Evolutionary conservation across 176 grass and related monocot genomes (phyloP).

Genomic region (Melocanna baccifera): DNA sequence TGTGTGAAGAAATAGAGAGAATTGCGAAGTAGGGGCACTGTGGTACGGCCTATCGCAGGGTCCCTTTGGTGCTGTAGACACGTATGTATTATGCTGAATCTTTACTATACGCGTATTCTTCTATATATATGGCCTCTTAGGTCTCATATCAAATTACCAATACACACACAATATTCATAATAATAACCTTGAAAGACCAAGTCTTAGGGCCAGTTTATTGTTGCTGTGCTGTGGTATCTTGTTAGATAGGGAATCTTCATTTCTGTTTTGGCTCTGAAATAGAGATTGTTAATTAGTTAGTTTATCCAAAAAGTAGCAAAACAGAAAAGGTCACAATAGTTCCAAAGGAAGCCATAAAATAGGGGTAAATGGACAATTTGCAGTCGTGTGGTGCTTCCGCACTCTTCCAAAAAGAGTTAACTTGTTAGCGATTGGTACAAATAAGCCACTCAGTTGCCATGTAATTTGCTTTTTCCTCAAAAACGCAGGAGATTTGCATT

Average conservation of each 20-base stretch:
- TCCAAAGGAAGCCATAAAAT: background rate
- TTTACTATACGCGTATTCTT: too few relatives aligned
- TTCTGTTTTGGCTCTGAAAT: background rate
- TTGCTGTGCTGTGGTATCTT: background rate
- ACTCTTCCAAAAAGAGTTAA: background rate
- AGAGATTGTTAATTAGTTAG: background rate
- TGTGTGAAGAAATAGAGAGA: too few relatives aligned
- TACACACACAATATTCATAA: too few relatives aligned
- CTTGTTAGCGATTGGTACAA: background rate
- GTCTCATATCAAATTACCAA: too few relatives aligned
- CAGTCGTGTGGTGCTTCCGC: background rate
- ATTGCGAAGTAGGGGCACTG: too few relatives aligned
- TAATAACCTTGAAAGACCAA: background rate
- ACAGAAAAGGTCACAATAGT: background rate
- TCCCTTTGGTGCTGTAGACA: too few relatives aligned
- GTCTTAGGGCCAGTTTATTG: background rate
- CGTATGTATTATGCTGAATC: too few relatives aligned
- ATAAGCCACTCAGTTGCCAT: background rate
- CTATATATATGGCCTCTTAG: too few relatives aligned
- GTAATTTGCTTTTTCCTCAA: background rate
- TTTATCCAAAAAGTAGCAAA: slow-evolving; percentile 2
- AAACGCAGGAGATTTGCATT: too few relatives aligned
- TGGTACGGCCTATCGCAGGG: too few relatives aligned
- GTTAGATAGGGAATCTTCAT: background rate
- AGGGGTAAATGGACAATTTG: background rate